Conservation (phyloP, 1,139 yeast species). For the Candida pseudoviswanathii region DNA sequence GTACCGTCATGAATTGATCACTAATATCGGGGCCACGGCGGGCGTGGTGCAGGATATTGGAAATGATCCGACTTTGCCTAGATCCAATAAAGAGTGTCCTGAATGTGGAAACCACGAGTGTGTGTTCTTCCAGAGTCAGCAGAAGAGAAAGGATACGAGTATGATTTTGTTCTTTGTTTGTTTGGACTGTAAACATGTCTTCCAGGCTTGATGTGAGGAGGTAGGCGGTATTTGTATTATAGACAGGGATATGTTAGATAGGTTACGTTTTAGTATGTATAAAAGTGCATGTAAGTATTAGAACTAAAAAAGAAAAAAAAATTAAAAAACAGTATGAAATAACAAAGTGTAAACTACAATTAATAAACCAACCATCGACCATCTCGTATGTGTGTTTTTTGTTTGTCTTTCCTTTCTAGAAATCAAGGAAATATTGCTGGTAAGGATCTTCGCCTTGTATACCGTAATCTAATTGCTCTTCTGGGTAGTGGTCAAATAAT, state of each 20-base stretch:
- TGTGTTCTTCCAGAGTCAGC: conserved; percentile 96
- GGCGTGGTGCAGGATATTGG: conserved; percentile 98
- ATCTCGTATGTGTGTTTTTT: background rate
- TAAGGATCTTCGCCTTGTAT: conserved; percentile 50
- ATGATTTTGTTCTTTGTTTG: conserved; percentile 96
- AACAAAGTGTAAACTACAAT: background rate
- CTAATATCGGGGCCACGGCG: conserved; percentile 92
- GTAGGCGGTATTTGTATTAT: background rate
- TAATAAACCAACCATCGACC: background rate
- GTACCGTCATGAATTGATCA: conserved; percentile 88
- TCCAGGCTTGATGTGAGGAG: conserved; percentile 33
- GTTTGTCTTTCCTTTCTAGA: conserved; percentile 24
- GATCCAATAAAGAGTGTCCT: conserved; percentile 93
- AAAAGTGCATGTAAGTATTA: conserved; percentile 3
- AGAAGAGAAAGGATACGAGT: conserved; percentile 89
- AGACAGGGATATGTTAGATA: background rate
- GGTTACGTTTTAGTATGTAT: background rate
- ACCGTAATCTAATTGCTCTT: conserved; percentile 59
- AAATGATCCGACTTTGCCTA: conserved; percentile 91
- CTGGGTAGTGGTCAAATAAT: conserved; percentile 62
- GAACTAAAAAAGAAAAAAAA: conserved; percentile 3
- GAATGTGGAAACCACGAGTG: conserved; percentile 84
- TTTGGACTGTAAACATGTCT: conserved; percentile 78
- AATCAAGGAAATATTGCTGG: conserved; percentile 52
- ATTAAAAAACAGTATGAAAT: background rate